phyloP scores from a whole-genome alignment of 768 basidiomycete species.

The Hygrophorus russula region DNA sequence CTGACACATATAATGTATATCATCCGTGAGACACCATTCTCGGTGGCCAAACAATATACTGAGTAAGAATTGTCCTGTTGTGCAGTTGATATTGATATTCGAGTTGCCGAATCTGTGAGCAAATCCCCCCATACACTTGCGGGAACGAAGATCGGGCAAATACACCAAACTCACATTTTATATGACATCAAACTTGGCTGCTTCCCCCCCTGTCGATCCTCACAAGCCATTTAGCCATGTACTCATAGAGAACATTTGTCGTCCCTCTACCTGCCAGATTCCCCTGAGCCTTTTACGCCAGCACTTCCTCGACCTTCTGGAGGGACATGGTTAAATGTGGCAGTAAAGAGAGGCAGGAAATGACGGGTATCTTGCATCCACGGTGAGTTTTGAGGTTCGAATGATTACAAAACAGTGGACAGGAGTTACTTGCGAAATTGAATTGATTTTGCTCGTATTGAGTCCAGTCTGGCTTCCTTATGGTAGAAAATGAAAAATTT shows the following conservation, averaged over 20 bases:
- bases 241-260: conserved; percentile 61
- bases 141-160: background rate
- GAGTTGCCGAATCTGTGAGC: too few species aligned
- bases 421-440: conserved; percentile 60
- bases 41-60: too few species aligned
- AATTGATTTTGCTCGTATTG: conserved; percentile 37
- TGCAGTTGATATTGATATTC: too few species aligned
- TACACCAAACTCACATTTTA: background rate
- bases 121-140: too few species aligned
- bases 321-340: conserved; percentile 49
- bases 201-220: conserved; percentile 74
- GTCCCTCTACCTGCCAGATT: conserved; percentile 23
- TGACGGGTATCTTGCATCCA: too few species aligned
- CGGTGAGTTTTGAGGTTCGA: too few species aligned
- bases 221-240: conserved; percentile 68
- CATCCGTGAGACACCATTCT: too few species aligned
- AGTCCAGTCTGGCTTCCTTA: conserved; percentile 37
- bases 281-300: conserved; percentile 30
- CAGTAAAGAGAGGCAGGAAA: conserved; percentile 35
- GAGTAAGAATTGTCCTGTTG: too few species aligned
- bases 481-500: conserved; percentile 40
- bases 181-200: conserved; percentile 54
- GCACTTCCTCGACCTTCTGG: conserved; percentile 47
- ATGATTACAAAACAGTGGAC: conserved; percentile 42
- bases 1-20: too few species aligned